phyloP scores from a whole-genome alignment of 75 land plant genomes.

The Sequoia sempervirens region DNA sequence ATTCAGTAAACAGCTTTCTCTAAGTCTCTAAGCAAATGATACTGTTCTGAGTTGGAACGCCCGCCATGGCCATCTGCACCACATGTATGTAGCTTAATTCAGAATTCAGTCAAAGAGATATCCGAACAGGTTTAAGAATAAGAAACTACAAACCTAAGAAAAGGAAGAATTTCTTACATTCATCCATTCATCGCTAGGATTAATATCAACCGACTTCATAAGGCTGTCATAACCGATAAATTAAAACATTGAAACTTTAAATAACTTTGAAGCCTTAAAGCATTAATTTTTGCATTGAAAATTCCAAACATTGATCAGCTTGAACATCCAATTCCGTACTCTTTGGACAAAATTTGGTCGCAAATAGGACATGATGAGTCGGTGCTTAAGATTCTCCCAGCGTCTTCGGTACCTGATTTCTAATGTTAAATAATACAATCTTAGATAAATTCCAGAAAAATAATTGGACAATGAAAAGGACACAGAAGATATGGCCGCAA shows the following conservation, averaged over 20 bases:
- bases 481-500: constrained; percentile 96
- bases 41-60: constrained; percentile 90
- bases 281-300: not conserved
- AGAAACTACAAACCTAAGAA: not conserved
- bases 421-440: not conserved
- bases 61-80: constrained; percentile 95
- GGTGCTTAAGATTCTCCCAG: constrained; percentile 72
- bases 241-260: not conserved
- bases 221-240: constrained; percentile 40
- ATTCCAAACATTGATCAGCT: not conserved
- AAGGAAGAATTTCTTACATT: constrained; percentile 54
- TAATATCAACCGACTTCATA: constrained; percentile 89
- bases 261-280: not conserved
- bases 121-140: too few species aligned
- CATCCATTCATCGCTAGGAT: constrained; percentile 91
- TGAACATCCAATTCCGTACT: constrained; percentile 33
- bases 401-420: constrained; percentile 84
- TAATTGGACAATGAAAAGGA: constrained; percentile 16
- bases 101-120: not conserved
- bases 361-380: constrained; percentile 93
- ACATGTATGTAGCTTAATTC: not conserved
- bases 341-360: constrained; percentile 94
- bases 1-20: too few species aligned
- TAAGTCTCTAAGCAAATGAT: constrained; percentile 35
- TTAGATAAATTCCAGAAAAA: constrained; percentile 8